Base-by-base conservation (phyloP, 2,329 filamentous ascomycete species). In the Septoria petroselini region DNA sequence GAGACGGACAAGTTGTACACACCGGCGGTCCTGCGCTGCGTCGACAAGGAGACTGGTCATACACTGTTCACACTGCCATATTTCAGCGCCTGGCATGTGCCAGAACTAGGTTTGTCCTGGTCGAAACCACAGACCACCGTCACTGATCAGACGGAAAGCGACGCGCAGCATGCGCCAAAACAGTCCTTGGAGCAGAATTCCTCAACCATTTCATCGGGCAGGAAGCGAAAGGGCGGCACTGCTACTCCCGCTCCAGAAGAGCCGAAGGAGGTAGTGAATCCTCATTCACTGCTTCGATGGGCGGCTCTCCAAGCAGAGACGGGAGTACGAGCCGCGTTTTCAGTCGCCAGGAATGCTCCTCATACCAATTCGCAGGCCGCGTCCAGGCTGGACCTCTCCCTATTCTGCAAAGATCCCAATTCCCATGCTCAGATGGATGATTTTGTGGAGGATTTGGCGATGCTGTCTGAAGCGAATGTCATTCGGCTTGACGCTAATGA, bases 401-500 rank as follows among this genome's bases (percentile, higher is more conserved):
- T 67, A 30, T 77, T 82, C 49, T 83, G 81, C 54, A 80, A 81
- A 5, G 65, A 67, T 1, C 74, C 75, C 19, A 73, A 77, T 34
- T 76, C 77, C 73, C 31, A 78, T 75, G 48, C 65, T 68, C 39
- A 65, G 29, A 68, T 88, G 29, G 77, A 84, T 55, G 68, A 72
- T 3, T 71, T 87, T n/a, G 78, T 91, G 1, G 75, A 80, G 52
- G 76, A 80, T 42, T 71, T 85, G 35, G 85, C 86, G 0, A 71
- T 72, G 9, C 76, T 81, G 27, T 71, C 86, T 4, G 72, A 71
- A 5, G 84, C 86, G 2, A 82, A 91, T 57, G 63, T 91, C 2
- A 70, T 93, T 25, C 77, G 80, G 15, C 65, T 94, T 8, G 80
- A 84, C 62, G 81, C 87, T 1, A 79, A 83, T 54, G 84, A 86